Conservation (phyloP, 768 basidiomycete species). For the Mycena floridula region DNA sequence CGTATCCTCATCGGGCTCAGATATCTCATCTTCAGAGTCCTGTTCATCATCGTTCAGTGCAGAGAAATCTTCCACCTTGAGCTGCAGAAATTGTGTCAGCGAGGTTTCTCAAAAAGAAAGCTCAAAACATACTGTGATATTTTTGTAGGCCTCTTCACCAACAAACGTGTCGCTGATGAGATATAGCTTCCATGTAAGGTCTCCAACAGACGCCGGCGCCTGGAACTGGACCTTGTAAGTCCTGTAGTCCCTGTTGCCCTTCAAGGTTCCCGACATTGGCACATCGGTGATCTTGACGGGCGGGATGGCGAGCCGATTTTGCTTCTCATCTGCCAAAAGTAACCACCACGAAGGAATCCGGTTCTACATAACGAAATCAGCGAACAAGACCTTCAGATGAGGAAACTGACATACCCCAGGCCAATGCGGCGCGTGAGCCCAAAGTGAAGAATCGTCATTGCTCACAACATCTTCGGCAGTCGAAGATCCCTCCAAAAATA, state of each 20-base stretch:
- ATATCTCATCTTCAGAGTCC: slow-evolving; percentile 85
- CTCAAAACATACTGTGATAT: slow-evolving; percentile 57
- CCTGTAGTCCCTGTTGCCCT: slow-evolving; percentile 55
- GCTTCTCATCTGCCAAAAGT: slow-evolving; percentile 82
- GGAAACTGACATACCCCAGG: slow-evolving; percentile 55
- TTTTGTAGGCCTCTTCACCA: slow-evolving; percentile 67
- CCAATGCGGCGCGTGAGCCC: slow-evolving; percentile 92
- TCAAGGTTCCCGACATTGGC: slow-evolving; percentile 48
- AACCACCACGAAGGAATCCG: slow-evolving; percentile 94
- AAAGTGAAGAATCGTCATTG: slow-evolving; percentile 28
- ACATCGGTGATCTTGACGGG: slow-evolving; percentile 79
- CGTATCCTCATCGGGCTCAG: slow-evolving; percentile 95
- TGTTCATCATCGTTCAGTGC: slow-evolving; percentile 50
- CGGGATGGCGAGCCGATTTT: slow-evolving; percentile 79
- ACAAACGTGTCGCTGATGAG: slow-evolving; percentile 86
- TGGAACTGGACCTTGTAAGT: slow-evolving; percentile 93
- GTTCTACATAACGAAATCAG: slow-evolving; percentile 38
- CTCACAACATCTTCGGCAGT: slow-evolving; percentile 25
- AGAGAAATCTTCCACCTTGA: slow-evolving; percentile 76
- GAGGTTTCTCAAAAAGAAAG: not conserved
- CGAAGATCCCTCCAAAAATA: slow-evolving; percentile 48
- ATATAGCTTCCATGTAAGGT: slow-evolving; percentile 86
- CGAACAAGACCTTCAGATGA: not conserved
- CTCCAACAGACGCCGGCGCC: slow-evolving; percentile 76
- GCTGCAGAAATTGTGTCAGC: slow-evolving; percentile 40